These are phyloP conservation scores for Suhomyces pyralidae DNA, from an alignment of 805 yeast genomes.

Conservation along the genomic window DNA sequence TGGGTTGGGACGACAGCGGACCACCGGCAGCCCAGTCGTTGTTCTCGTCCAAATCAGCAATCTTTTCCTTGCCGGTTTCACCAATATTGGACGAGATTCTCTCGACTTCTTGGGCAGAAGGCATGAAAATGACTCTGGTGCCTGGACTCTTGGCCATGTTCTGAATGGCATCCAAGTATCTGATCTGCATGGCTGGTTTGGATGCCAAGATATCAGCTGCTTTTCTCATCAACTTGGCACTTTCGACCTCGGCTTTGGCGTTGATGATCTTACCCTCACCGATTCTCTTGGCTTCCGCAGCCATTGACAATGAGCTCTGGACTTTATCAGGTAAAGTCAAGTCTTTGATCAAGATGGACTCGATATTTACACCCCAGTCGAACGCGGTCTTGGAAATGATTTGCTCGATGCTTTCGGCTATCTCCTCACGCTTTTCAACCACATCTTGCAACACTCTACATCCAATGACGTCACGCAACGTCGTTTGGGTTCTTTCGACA, in stretches of 20 bases:
- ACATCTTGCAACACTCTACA: conserved; percentile 65
- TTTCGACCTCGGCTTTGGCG: conserved; percentile 73
- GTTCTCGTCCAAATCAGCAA: conserved; percentile 21
- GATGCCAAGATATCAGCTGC: conserved; percentile 75
- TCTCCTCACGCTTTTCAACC: conserved; percentile 68
- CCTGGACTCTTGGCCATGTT: conserved; percentile 60
- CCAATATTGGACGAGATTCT: conserved; percentile 24
- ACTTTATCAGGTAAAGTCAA: conserved; percentile 53
- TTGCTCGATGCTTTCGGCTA: conserved; percentile 60
- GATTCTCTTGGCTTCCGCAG: conserved; percentile 71
- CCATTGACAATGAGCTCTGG: conserved; percentile 62
- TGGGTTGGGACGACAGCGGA: conserved; percentile 9
- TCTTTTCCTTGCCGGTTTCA: conserved; percentile 8
- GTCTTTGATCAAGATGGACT: conserved; percentile 67
- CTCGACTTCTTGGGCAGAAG: conserved; percentile 46
- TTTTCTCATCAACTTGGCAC: conserved; percentile 72
- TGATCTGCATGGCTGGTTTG: conserved; percentile 73
- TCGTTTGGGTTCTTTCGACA: conserved; percentile 67
- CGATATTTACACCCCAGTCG: conserved; percentile 70
- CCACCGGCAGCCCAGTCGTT: conserved; percentile 18
- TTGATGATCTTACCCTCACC: conserved; percentile 75
- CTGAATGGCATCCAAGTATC: conserved; percentile 78
- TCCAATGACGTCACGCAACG: conserved; percentile 70
- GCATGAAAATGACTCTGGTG: conserved; percentile 75
- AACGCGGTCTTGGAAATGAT: conserved; percentile 60